Conservation (phyloP, 1,284 basidiomycete genomes). For the Macrocystidia cucumis region DNA sequence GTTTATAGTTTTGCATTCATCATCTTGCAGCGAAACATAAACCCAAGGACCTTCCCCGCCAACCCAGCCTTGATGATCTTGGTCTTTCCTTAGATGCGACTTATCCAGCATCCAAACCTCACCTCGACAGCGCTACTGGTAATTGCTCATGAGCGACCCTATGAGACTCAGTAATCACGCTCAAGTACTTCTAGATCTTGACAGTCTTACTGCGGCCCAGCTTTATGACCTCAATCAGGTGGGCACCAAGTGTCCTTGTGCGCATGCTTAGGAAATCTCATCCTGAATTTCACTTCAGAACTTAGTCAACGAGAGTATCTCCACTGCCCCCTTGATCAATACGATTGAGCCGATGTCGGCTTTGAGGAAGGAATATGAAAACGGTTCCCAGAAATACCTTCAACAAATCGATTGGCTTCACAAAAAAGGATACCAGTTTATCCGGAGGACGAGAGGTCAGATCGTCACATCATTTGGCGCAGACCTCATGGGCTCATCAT, state of each 20-base stretch:
- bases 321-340: constrained; percentile 43
- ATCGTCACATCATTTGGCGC: constrained; percentile 19
- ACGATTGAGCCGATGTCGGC: constrained; percentile 36
- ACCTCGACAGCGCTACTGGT: no score
- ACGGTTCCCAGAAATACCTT: constrained; percentile 47
- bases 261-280: constrained; percentile 1
- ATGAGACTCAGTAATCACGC: no score
- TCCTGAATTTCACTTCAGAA: constrained; percentile 21
- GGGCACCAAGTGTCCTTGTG: constrained; percentile 1
- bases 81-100: no score
- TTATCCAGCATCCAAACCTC: no score
- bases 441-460: constrained; percentile 64
- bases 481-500: background rate
- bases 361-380: constrained; percentile 60
- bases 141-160: no score
- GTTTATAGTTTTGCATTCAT: no score
- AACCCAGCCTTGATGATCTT: no score
- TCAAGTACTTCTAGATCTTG: constrained; percentile 6
- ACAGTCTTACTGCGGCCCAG: constrained; percentile 22
- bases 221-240: constrained; percentile 46
- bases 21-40: no score
- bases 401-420: constrained; percentile 62
- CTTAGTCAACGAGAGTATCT: constrained; percentile 40
- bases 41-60: no score
- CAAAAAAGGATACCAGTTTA: constrained; percentile 45